A percentile compares a stretch with the other conserved stretches of the same genome.
These are phyloP conservation scores for Entophlyctis luteolus DNA, from an alignment of 192 early-diverging fungal species.

Conservation along the genomic window DNA sequence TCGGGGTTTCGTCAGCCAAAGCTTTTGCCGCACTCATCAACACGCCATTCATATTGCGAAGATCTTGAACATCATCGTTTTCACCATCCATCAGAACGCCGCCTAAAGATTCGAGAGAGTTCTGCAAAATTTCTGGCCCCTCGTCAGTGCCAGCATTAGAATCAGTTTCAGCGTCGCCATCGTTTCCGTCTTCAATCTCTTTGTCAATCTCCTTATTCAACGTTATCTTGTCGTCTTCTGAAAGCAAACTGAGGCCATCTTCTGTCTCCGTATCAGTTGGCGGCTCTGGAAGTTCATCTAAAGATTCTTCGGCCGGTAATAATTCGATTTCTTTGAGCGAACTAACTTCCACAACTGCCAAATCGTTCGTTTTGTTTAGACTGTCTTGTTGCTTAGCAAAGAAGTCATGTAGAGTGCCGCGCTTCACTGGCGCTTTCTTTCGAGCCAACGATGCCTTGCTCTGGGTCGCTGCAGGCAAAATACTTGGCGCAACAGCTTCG, in stretches of 20 bases:
- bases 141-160: neutral
- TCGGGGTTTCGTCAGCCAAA: neutral
- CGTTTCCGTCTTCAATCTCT: neutral
- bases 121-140: neutral
- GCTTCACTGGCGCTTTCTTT: neutral
- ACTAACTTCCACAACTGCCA: too few species aligned
- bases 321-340: too few species aligned
- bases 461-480: neutral
- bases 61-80: neutral
- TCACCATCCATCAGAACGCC: constrained; percentile 4
- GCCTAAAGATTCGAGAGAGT: neutral
- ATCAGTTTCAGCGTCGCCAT: neutral
- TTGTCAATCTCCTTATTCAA: neutral
- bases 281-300: too few species aligned
- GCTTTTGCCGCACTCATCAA: neutral
- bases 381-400: too few species aligned
- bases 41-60: neutral
- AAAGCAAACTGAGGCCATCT: neutral
- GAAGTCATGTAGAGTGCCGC: neutral
- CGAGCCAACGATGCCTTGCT: neutral
- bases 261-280: neutral
- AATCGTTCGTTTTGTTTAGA: too few species aligned
- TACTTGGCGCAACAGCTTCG: neutral
- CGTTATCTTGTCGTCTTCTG: neutral
- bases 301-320: too few species aligned